A percentile compares a stretch with the other conserved stretches of the same genome.
Evolutionary conservation across 495 filamentous ascomycete genomes (phyloP).

Genomic region (Astrothelium subdiscretum): DNA sequence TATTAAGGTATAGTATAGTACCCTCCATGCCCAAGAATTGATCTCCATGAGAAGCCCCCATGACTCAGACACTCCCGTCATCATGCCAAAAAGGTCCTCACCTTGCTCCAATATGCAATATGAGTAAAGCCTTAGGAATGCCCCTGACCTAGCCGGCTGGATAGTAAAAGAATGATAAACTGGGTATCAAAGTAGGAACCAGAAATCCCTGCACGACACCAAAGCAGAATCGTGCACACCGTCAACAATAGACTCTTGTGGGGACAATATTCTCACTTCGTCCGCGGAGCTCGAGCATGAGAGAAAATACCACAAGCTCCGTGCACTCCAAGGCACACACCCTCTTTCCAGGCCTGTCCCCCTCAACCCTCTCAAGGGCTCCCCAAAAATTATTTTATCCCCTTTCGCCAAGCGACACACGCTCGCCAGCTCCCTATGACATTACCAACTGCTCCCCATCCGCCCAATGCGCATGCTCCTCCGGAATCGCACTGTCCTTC

Average conservation of each 20-base stretch:
- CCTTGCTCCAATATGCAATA: neutral
- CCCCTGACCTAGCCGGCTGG: too few relatives aligned
- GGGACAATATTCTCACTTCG: neutral
- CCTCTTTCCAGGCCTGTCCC: too few relatives aligned
- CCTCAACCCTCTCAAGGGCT: neutral
- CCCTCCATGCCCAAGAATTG: neutral
- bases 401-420: neutral
- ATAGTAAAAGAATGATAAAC: neutral
- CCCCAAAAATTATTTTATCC: neutral
- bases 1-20: too few relatives aligned
- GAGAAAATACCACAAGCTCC: neutral
- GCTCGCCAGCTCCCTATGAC: neutral
- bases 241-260: neutral
- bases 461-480: slow-evolving; percentile 13
- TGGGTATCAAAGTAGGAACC: neutral
- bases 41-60: too few relatives aligned
- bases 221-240: neutral
- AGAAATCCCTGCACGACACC: neutral
- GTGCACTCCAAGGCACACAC: too few relatives aligned
- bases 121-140: neutral
- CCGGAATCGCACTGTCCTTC: neutral
- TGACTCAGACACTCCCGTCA: neutral
- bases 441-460: slow-evolving; percentile 5
- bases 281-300: neutral
- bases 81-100: neutral